Base-by-base conservation (phyloP, 192 early-diverging fungal genomes). In the Rhizophagus clarus region DNA sequence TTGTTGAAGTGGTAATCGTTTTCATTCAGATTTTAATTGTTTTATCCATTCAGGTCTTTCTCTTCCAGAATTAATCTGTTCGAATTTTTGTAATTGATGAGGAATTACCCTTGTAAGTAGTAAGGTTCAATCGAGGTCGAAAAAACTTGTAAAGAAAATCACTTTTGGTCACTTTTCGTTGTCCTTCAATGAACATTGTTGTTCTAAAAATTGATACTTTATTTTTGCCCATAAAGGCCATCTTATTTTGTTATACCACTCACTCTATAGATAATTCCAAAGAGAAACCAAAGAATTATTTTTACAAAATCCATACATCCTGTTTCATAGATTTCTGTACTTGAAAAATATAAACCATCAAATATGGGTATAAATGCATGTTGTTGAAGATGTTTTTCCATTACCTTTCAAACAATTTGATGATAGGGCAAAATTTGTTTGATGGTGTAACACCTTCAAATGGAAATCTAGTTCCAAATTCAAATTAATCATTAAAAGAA, bases 221-320 rank as follows among this genome's bases (percentile, higher is more conserved):
- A 12, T 37, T 22, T 66, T 11, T 61, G 45, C 49, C 22, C 72
- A 56, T 61, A 74, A 74, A 28, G 12, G 6, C 26, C 49, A 74
- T 26, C 28, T 47, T 51, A 10, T 42, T 9, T 42, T 34, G 31
- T 26, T 31, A 51, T 74, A 60, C 32, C 45, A 74, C 29, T 74
- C 45, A 47, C 11, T 29, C 49, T 7, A 56, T 24, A 29, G 2
- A 74, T 74, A 60, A 14, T 15, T 4, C 49, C 47, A 74, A 56
- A 74, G 49, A 28, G 42, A 24, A 74, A 60, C 47, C 31, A 74
- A 29, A 0, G 45, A 74, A 29, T 74, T 42, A 17, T 61, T 42
- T 74, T 26, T 74, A 56, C 49, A 74, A 61, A 74, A 74, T 60
- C 4, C 22, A 74, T 74, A 74, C 28, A 74, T 74, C 12, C 22